Base-by-base conservation (phyloP, 257 asterid genomes). In the Pogostemon cablin region DNA sequence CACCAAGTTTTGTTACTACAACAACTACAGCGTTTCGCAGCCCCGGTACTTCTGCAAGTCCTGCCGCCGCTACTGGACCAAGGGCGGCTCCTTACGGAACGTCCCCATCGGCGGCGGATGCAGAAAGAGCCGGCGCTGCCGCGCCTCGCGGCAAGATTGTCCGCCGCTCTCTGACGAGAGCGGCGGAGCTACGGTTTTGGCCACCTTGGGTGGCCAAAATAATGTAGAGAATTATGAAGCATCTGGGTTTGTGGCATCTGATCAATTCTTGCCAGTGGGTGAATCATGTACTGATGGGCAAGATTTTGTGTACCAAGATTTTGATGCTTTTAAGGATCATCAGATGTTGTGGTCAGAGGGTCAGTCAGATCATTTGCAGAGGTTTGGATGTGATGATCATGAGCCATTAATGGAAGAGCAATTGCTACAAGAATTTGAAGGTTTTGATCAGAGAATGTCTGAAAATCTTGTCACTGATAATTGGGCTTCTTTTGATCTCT, bases 1-100 rank as follows among this genome's bases (percentile, higher is more conserved):
- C 87, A 90, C 96, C 62, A 89, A 89, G 43, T 89, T 89, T 37
- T 89, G 96, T 62, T 89, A 87, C 80, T 89, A 87, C 90, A 87
- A 89, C 86, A 89, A 90, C 72, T 90, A 90, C 56, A 87, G 86
- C 63, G 76, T 81, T 42, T 86, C 96, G 3, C 95, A 90, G 61
- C 96, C 93, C 10, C 59, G 95, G 47, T 86, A 88, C 85, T 90
- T 90, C 63, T 90, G 97, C 75, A 90, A 87, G 63, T 78, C 81
- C 43, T 90, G 95, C 71, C 78, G 85, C 62, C 80, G 96, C 62
- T 86, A 87, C 75, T 90, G 97, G 97, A 88, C 97, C 15, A 85
- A 86, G 9, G 97, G 97, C n/a, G 93, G 96, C 54, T 79, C 96
- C 3, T 43, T 90, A 7, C 42, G 91, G n/a, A 88, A 86, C 54